phyloP scores from a whole-genome alignment of 495 filamentous ascomycete genomes.

The Tuber brumale region DNA sequence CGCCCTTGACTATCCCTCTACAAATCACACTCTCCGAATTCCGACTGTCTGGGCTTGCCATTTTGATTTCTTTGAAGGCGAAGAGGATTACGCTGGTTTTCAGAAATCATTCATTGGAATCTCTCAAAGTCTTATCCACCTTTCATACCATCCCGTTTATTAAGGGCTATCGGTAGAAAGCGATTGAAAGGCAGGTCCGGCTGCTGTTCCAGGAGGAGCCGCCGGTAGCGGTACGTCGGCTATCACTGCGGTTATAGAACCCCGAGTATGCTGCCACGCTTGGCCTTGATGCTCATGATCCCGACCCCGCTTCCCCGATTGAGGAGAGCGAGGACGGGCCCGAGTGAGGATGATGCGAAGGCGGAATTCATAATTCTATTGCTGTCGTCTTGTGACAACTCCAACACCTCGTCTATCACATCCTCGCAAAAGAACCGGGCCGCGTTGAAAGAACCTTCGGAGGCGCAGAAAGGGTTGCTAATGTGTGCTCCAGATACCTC shows the following conservation, averaged over 20 bases:
- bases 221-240: slow-evolving; percentile 86
- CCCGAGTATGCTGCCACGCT: slow-evolving; percentile 63
- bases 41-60: slow-evolving; percentile 93
- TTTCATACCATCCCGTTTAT: slow-evolving; percentile 99
- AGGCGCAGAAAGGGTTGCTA: slow-evolving; percentile 79
- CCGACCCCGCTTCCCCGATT: slow-evolving; percentile 20
- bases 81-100: slow-evolving; percentile 96
- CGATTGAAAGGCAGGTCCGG: slow-evolving; percentile 89
- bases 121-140: slow-evolving; percentile 94
- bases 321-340: slow-evolving; percentile 45
- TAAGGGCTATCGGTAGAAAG: slow-evolving; percentile 89
- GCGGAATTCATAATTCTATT: slow-evolving; percentile 40
- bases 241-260: slow-evolving; percentile 84
- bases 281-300: slow-evolving; percentile 24
- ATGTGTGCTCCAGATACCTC: slow-evolving; percentile 75
- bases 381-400: slow-evolving; percentile 29
- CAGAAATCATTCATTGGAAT: slow-evolving; percentile 94
- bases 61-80: slow-evolving; percentile 91
- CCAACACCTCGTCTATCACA: slow-evolving; percentile 25
- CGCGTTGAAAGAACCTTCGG: slow-evolving; percentile 61
- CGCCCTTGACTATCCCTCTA: slow-evolving; percentile 87
- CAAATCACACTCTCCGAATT: slow-evolving; percentile 96
- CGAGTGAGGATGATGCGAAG: slow-evolving; percentile 46
- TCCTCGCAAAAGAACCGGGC: slow-evolving; percentile 38
- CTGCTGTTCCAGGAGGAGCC: slow-evolving; percentile 95